phyloP scores from a whole-genome alignment of 2,329 filamentous ascomycete species.

The Pseudogymnoascus sp. region DNA sequence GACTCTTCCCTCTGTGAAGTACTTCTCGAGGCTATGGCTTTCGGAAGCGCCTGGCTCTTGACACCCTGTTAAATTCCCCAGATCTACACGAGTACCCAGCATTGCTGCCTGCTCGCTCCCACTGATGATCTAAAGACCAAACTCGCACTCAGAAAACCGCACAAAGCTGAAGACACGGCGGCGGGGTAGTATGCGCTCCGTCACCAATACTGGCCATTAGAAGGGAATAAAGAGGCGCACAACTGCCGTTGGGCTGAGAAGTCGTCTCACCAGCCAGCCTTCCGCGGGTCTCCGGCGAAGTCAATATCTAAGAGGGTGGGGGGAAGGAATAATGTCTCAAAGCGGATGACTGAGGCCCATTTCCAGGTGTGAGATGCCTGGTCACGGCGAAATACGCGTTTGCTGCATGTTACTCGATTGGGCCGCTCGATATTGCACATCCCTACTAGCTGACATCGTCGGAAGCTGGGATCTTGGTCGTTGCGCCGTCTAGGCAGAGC shows the following conservation, averaged over 20 bases:
- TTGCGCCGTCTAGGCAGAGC: background rate
- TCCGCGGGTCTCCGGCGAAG: background rate
- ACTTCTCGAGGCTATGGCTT: background rate
- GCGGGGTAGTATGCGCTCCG: background rate
- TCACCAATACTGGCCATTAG: conserved; percentile 1
- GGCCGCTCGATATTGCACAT: background rate
- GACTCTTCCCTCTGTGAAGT: background rate
- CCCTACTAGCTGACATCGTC: background rate
- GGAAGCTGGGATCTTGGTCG: background rate
- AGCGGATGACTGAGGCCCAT: conserved; percentile 4
- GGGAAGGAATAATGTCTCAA: conserved; percentile 8
- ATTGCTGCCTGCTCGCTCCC: background rate
- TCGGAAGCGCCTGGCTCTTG: background rate
- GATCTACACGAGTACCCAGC: background rate
- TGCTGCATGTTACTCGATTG: conserved; percentile 8
- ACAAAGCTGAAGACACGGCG: background rate
- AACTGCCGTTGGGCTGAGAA: background rate
- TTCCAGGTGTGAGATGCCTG: background rate
- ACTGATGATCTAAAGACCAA: background rate
- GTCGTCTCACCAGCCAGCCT: conserved; percentile 1
- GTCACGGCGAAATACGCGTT: conserved; percentile 2
- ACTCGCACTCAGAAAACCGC: background rate
- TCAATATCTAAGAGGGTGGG: background rate
- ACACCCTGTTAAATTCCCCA: background rate
- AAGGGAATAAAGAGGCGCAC: background rate